Conservation (phyloP, 768 basidiomycete genomes). For the Boletellus ananas region DNA sequence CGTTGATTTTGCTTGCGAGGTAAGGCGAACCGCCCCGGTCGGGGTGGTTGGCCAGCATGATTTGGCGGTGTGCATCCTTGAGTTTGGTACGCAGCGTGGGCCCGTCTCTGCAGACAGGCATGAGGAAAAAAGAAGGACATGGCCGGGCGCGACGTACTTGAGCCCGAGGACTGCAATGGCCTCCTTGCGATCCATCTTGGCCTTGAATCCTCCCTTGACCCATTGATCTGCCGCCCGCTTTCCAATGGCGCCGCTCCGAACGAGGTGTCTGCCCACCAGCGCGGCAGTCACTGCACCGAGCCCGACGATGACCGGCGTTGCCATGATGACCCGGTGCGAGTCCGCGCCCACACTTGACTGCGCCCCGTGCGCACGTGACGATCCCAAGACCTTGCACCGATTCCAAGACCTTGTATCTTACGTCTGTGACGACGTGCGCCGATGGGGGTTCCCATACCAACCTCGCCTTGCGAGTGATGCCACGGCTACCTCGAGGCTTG, state of each 20-base stretch:
- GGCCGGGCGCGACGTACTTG: constrained; percentile 57
- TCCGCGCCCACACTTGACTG: no score
- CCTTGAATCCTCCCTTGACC: constrained; percentile 90
- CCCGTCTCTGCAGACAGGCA: constrained; percentile 59
- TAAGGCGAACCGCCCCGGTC: constrained; percentile 99
- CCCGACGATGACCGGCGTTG: constrained; percentile 74
- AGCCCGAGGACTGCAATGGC: constrained; percentile 89
- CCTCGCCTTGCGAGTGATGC: not conserved
- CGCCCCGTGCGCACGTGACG: not conserved
- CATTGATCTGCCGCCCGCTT: constrained; percentile 74
- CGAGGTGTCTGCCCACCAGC: constrained; percentile 65
- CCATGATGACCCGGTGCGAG: constrained; percentile 61
- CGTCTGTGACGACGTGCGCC: no score
- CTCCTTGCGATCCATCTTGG: constrained; percentile 95
- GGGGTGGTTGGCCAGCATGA: constrained; percentile 99
- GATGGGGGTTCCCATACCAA: no score
- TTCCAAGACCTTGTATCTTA: no score
- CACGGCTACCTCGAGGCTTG: not conserved
- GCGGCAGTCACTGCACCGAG: constrained; percentile 76
- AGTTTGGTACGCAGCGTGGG: constrained; percentile 68
- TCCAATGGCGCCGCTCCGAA: constrained; percentile 58
- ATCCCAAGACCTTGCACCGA: no score
- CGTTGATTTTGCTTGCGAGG: constrained; percentile 97
- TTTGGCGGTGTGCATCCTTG: constrained; percentile 93
- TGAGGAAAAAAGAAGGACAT: not conserved